phyloP scores from a whole-genome alignment of 345 rosid species.

The Ceriops tagal region DNA sequence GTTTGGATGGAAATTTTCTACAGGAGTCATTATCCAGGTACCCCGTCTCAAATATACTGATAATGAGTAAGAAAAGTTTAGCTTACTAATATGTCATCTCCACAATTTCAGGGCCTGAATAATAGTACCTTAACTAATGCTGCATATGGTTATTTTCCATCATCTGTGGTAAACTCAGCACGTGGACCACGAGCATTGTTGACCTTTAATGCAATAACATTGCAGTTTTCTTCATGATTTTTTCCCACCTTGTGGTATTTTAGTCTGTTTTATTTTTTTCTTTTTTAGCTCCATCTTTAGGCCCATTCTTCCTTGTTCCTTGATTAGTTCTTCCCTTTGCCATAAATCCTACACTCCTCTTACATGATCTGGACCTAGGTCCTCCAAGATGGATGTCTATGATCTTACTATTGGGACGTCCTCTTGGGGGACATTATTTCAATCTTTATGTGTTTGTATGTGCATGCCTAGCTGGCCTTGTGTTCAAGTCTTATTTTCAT shows the following conservation, averaged over 20 bases:
- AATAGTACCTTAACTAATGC: not conserved
- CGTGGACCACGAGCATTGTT: not conserved
- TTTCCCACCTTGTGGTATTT: not conserved
- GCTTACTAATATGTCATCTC: conserved; percentile 3
- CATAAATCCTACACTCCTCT: too few species aligned
- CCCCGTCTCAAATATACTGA: not conserved
- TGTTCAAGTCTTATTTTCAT: too few species aligned
- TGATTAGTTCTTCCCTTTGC: too few species aligned
- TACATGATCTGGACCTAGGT: too few species aligned
- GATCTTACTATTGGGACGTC: too few species aligned
- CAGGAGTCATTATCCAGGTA: conserved; percentile 85
- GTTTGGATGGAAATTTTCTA: conserved; percentile 82
- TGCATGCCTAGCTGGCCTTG: too few species aligned
- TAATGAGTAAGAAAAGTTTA: not conserved
- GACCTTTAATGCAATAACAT: not conserved
- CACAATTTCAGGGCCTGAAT: not conserved
- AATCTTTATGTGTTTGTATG: too few species aligned
- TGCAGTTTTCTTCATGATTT: not conserved
- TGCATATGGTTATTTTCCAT: not conserved
- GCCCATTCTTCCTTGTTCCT: too few species aligned
- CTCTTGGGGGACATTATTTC: too few species aligned
- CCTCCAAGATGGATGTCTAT: too few species aligned
- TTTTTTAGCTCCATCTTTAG: too few species aligned
- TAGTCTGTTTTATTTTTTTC: not conserved
- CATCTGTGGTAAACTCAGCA: not conserved